phyloP scores from a whole-genome alignment of 225 moss, liverwort and hornwort genomes.

The Polytrichum formosum region DNA sequence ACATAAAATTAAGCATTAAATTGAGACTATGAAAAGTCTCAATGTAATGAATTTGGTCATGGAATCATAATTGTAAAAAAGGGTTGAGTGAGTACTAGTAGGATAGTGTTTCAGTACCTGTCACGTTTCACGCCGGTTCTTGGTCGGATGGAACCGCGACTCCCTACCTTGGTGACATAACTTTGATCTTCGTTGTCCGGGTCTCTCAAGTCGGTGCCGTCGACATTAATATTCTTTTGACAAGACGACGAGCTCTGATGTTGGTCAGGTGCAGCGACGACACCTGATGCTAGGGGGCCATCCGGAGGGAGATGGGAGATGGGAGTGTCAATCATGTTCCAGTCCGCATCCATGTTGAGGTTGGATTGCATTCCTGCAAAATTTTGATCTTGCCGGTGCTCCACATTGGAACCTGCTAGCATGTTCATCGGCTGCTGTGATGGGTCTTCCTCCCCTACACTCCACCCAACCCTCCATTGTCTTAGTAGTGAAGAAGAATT shows the following conservation, averaged over 20 bases:
- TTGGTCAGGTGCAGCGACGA: background rate
- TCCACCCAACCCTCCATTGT: background rate
- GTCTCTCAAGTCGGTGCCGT: background rate
- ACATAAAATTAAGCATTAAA: too few relatives aligned
- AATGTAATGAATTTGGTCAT: too few relatives aligned
- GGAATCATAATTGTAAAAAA: too few relatives aligned
- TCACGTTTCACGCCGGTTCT: background rate
- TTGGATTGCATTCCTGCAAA: background rate
- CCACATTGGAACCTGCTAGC: background rate
- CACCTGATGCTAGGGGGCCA: background rate
- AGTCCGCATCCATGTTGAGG: conserved; percentile 1
- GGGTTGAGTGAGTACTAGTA: too few relatives aligned
- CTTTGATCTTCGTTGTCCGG: background rate
- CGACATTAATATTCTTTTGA: background rate
- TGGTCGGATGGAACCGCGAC: background rate
- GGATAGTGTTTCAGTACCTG: background rate
- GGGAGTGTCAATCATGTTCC: background rate
- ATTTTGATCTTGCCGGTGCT: conserved; percentile 4
- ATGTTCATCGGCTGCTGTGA: background rate
- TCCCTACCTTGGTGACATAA: background rate
- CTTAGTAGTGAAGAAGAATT: background rate
- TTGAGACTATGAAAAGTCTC: too few relatives aligned
- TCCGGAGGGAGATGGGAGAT: background rate
- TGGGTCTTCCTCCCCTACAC: background rate
- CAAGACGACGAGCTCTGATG: conserved; percentile 6